Percentiles rank a stretch among this genome's conserved stretches.
Conservation (phyloP, 2,329 filamentous ascomycete species). For the Colletotrichum brevisporum region DNA sequence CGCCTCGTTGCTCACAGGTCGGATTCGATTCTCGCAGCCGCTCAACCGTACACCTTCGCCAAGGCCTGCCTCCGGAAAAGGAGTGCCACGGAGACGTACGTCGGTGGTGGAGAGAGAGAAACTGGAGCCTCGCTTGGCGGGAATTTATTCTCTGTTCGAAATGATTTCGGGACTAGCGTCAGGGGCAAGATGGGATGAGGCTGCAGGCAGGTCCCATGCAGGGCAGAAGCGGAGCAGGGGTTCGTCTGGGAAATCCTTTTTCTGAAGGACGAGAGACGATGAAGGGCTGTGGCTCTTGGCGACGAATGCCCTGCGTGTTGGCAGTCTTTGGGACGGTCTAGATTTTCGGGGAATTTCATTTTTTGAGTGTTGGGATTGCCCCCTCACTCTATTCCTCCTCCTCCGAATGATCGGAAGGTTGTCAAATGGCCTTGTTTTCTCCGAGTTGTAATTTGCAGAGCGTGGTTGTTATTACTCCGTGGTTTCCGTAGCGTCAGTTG, state of each 20-base stretch:
- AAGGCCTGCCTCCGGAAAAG: constrained; percentile 7
- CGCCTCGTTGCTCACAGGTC: not conserved
- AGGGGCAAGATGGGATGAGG: constrained; percentile 20
- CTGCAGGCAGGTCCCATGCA: not conserved
- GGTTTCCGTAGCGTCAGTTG: not conserved
- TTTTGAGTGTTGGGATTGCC: constrained; percentile 17
- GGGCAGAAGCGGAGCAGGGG: not conserved
- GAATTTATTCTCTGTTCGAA: not conserved
- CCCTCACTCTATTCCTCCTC: not conserved
- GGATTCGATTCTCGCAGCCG: too few relatives aligned
- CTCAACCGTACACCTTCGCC: not conserved
- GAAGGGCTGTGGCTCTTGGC: not conserved
- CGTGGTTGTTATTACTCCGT: not conserved
- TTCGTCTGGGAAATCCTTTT: not conserved
- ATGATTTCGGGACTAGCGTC: constrained; percentile 23
- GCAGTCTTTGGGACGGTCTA: constrained; percentile 10
- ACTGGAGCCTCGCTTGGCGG: constrained; percentile 22
- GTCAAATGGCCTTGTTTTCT: not conserved
- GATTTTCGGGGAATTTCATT: constrained; percentile 31
- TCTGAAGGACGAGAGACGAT: not conserved
- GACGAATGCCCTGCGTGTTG: constrained; percentile 1
- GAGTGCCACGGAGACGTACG: constrained; percentile 12
- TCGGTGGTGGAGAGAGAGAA: constrained; percentile 17
- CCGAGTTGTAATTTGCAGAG: not conserved
- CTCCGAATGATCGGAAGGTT: not conserved